A percentile compares a stretch with the other conserved stretches of the same genome.
These are phyloP conservation scores for Ensete ventricosum DNA, from an alignment of 176 grass and related monocot genomes.

Conservation along the genomic window DNA sequence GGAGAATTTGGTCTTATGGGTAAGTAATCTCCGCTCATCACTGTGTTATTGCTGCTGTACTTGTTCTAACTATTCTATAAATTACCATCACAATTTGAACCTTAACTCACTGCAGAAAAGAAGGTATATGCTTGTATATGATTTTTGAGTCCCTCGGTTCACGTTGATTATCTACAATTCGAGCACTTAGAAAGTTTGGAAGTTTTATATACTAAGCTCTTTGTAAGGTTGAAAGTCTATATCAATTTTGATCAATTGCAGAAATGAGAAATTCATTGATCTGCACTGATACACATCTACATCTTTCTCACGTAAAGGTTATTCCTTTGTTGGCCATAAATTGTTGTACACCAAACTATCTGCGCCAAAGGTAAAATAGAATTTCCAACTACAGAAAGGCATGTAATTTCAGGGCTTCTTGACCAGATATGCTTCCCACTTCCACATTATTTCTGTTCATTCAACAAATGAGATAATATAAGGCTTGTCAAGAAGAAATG, in stretches of 20 bases:
- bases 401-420: too few relatives aligned
- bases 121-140: not conserved
- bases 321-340: not conserved
- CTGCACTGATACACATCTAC: not conserved
- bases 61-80: not conserved
- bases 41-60: not conserved
- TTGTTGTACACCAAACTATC: not conserved
- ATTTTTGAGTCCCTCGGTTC: not conserved
- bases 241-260: not conserved
- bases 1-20: conserved; percentile 48
- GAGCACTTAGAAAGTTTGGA: not conserved
- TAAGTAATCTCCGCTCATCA: conserved; percentile 11
- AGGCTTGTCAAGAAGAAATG: too few relatives aligned
- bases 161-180: not conserved
- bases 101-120: not conserved
- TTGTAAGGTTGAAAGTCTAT: not conserved
- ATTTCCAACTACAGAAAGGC: too few relatives aligned
- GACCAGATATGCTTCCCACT: too few relatives aligned
- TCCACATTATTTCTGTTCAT: too few relatives aligned
- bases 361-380: too few relatives aligned
- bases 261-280: not conserved
- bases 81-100: not conserved
- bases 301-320: not conserved
- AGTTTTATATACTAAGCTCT: too few relatives aligned
- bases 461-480: too few relatives aligned